Evolutionary conservation across 768 basidiomycete species (phyloP).

Genomic region (Kwoniella sp.): DNA sequence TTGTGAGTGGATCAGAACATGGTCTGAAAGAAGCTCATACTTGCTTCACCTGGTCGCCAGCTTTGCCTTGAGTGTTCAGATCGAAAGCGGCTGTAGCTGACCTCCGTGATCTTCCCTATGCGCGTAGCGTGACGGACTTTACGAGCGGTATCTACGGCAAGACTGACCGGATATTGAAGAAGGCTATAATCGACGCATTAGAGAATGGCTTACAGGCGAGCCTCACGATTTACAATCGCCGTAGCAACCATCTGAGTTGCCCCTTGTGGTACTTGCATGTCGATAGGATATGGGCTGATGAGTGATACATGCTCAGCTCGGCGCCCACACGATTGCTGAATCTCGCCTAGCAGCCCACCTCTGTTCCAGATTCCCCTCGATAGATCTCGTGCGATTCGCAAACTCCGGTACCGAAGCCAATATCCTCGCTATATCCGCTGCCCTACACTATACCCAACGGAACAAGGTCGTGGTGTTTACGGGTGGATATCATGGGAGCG

Average conservation of each 20-base stretch:
- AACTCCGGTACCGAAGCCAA: slow-evolving; percentile 38
- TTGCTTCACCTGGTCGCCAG: no score
- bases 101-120: no score
- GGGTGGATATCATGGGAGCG: slow-evolving; percentile 31
- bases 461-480: slow-evolving; percentile 29
- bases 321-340: slow-evolving; percentile 26
- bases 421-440: slow-evolving; percentile 22
- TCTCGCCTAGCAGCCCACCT: slow-evolving; percentile 19
- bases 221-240: not conserved
- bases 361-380: slow-evolving; percentile 25
- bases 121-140: slow-evolving; percentile 25
- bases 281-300: no score
- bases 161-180: slow-evolving; percentile 21
- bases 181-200: slow-evolving; percentile 24
- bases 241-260: not conserved
- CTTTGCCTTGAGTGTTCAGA: no score
- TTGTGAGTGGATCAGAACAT: slow-evolving; percentile 31
- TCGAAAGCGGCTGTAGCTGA: no score
- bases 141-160: slow-evolving; percentile 34
- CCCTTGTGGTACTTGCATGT: no score
- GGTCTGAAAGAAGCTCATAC: no score
- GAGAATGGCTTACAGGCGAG: slow-evolving; percentile 32
- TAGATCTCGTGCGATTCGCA: slow-evolving; percentile 30
- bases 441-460: slow-evolving; percentile 19
- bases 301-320: slow-evolving; percentile 25